Evolutionary conservation across 345 rosid genomes (phyloP).

Genomic region (Camelina neglecta): DNA sequence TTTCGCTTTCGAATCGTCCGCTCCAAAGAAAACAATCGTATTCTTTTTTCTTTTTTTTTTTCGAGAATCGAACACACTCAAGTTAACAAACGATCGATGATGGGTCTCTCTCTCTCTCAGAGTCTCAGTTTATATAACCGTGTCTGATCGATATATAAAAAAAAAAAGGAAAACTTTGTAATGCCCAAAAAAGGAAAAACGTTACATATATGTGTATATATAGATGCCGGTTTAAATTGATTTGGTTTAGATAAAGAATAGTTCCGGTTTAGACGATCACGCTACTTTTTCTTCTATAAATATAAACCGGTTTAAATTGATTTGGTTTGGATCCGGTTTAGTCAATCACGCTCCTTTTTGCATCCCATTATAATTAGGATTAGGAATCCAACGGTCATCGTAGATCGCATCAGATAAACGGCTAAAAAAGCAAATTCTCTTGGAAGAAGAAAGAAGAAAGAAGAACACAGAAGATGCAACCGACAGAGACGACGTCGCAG

Average conservation of each 20-base stretch:
- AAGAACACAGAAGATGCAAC: constrained; percentile 35
- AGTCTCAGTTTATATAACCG: too few species aligned
- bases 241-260: not conserved
- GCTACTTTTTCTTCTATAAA: not conserved
- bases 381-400: constrained; percentile 42
- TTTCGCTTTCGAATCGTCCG: too few species aligned
- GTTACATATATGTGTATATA: too few species aligned
- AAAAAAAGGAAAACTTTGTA: too few species aligned
- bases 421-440: constrained; percentile 9
- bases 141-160: too few species aligned
- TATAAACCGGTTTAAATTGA: not conserved
- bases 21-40: too few species aligned
- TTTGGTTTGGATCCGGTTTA: constrained; percentile 26
- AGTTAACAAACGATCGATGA: too few species aligned
- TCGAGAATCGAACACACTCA: too few species aligned
- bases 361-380: constrained; percentile 17
- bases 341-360: constrained; percentile 6
- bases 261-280: constrained; percentile 21
- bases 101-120: too few species aligned
- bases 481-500: constrained; percentile 52
- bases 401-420: constrained; percentile 30
- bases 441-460: constrained; percentile 11
- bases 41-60: too few species aligned
- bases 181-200: too few species aligned
- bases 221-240: not conserved